These are phyloP conservation scores for Termitomyces sp. DNA, from an alignment of 768 basidiomycete genomes.

Conservation along the genomic window DNA sequence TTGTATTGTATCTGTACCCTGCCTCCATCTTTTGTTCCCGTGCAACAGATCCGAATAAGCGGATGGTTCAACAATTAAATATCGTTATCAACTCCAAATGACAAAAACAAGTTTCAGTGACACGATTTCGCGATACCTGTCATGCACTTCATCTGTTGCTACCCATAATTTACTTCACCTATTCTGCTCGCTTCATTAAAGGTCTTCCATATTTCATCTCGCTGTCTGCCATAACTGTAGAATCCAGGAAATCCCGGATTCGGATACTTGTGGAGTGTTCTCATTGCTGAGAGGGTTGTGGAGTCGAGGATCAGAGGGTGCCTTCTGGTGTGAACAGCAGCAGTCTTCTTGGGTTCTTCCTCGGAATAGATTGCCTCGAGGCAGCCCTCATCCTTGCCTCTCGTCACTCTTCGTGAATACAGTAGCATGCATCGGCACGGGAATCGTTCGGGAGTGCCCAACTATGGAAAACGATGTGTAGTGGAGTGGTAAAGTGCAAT, in stretches of 20 bases:
- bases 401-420: neutral
- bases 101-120: neutral
- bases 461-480: neutral
- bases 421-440: neutral
- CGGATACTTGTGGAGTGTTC: neutral
- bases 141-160: neutral
- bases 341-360: neutral
- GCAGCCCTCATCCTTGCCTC: neutral
- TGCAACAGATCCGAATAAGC: neutral
- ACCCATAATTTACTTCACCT: neutral
- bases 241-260: constrained; percentile 2
- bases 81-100: neutral
- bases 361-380: neutral
- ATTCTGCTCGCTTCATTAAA: neutral
- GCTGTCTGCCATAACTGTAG: neutral
- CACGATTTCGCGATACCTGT: neutral
- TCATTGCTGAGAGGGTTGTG: neutral
- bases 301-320: neutral
- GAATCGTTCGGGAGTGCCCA: neutral
- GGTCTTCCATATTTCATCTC: neutral
- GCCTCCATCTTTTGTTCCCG: neutral
- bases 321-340: neutral
- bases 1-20: neutral
- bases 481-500: neutral
- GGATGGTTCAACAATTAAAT: neutral